These are phyloP conservation scores for Tripterygium wilfordii DNA, from an alignment of 177 flowering plant species.

Conservation along the genomic window DNA sequence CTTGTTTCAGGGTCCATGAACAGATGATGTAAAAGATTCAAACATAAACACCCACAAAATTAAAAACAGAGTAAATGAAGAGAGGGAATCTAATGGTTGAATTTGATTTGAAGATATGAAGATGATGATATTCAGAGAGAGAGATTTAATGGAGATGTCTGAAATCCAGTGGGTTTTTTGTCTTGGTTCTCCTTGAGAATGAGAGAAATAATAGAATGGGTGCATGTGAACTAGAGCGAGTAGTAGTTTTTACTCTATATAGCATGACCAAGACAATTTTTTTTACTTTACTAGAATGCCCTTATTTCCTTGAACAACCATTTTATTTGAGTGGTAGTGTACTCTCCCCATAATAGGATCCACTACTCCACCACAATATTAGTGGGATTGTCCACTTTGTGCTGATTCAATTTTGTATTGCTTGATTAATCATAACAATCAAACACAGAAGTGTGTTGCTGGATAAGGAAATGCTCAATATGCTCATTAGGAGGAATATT, in stretches of 20 bases:
- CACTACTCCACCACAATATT: too few species aligned
- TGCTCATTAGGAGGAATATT: too few species aligned
- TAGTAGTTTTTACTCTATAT: conserved; percentile 19
- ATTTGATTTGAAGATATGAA: conserved; percentile 24
- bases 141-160: conserved; percentile 3
- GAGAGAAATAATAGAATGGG: conserved; percentile 6
- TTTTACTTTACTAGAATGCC: conserved; percentile 19
- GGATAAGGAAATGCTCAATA: too few species aligned
- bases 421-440: too few species aligned
- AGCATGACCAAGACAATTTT: background rate
- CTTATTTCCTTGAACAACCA: too few species aligned
- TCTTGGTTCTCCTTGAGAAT: conserved; percentile 3
- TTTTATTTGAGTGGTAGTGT: too few species aligned
- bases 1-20: too few species aligned
- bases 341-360: too few species aligned
- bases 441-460: too few species aligned
- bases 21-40: too few species aligned
- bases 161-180: conserved; percentile 11
- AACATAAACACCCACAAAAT: conserved; percentile 14
- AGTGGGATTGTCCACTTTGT: too few species aligned
- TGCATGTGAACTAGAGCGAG: conserved; percentile 22
- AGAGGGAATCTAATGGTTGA: conserved; percentile 31
- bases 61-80: conserved; percentile 7
- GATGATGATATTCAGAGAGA: conserved; percentile 32
- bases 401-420: too few species aligned